Evolutionary conservation across 305 asterid species (phyloP).

Genomic region (Solanum hybrid): DNA sequence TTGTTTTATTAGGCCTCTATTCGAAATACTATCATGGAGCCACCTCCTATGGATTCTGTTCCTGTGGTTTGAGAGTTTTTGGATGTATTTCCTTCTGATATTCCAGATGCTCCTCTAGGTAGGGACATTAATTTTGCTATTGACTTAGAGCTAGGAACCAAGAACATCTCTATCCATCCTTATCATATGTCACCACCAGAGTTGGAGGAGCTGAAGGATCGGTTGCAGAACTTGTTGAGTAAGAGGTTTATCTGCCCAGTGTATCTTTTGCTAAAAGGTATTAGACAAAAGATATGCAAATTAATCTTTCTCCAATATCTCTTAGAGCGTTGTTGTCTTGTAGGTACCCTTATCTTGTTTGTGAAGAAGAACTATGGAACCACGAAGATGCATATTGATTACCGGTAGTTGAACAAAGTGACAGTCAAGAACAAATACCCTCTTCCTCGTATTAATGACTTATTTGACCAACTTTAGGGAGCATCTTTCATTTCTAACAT

Average conservation of each 20-base stretch:
- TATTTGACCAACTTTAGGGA: neutral
- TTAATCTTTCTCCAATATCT: too few species aligned
- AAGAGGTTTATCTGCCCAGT: neutral
- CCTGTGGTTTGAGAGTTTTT: neutral
- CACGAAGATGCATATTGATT: neutral
- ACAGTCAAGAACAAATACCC: neutral
- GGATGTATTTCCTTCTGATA: neutral
- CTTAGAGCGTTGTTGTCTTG: too few species aligned
- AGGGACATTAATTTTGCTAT: neutral
- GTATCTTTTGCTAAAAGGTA: too few species aligned
- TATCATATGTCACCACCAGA: neutral
- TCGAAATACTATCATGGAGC: neutral
- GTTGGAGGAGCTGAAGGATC: neutral
- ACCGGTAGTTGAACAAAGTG: too few species aligned
- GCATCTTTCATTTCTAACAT: neutral
- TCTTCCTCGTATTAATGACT: neutral
- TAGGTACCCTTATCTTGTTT: neutral
- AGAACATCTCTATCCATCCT: neutral
- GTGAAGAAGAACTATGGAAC: neutral
- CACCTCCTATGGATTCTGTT: neutral
- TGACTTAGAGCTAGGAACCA: neutral
- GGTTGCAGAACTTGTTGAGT: neutral
- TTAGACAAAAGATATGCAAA: too few species aligned
- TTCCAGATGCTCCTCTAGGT: neutral
- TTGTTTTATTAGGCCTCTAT: neutral